Evolutionary conservation across 495 filamentous ascomycete species (phyloP), one percentile per base, ranked within the genome.

Genomic region (Neurospora sp.): DNA sequence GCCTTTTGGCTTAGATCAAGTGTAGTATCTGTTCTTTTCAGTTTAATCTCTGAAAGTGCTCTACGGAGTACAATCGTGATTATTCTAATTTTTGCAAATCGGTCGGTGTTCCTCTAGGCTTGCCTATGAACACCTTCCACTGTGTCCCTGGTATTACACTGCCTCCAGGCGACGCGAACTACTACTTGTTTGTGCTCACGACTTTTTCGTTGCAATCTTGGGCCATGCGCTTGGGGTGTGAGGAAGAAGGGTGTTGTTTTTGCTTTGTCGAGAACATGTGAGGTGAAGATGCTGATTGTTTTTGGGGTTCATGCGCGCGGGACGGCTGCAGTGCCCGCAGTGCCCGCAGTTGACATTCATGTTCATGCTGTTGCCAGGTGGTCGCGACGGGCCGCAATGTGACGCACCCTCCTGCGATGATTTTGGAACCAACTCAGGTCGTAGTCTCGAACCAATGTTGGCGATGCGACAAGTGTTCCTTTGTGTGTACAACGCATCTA

Each of bases 21-120:
- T 96, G 92, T 96, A 95, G 93, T 96, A 97, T 96, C 93, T 96
- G 93, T 96, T 96, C 93, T 96, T 94, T 94, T 94, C 91, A 95
- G 92, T 94, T 93, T 94, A 94, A 94, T 89, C 85, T 88, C 87
- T 89, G 86, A 87, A 87, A 88, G 81, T 82, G 78, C 77, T 80
- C 89, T 88, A 91, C 83, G 85, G 89, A 86, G 85, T 85, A 87
- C 87, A 91, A 87, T 88, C 86, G 86, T 90, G 90, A 93, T 94
- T 94, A 93, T 88, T 87, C 90, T 87, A 86, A 93, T 94, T 93
- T 93, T 93, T 86, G 86, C 69, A 69, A 1, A 27, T 68, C 73
- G 78, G 74, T 35, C 17, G 71, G 70, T 72, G 69, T 73, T 41
- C 79, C 78, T 74, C 78, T 93, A 89, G 86, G 91, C 93, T 95